Conservation (phyloP, 192 early-diverging fungal species). For the Coemansia sp. region DNA sequence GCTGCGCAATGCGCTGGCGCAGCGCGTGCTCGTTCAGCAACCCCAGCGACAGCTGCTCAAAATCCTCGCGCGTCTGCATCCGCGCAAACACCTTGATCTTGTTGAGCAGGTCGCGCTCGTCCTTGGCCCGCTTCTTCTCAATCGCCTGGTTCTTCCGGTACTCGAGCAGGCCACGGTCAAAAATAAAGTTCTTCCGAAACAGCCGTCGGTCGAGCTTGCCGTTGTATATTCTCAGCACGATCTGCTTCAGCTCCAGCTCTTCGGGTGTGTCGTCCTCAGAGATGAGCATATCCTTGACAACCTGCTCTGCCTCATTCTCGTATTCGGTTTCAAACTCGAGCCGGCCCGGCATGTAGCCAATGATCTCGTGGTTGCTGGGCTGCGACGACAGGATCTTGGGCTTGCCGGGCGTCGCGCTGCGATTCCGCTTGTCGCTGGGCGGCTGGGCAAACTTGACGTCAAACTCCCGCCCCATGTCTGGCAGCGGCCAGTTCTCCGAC, state of each 20-base stretch:
- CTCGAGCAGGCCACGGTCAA: slow-evolving; percentile 85
- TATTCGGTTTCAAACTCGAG: slow-evolving; percentile 94
- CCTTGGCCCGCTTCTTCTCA: slow-evolving; percentile 81
- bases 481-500: slow-evolving; percentile 76
- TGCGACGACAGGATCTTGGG: slow-evolving; percentile 70
- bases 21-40: slow-evolving; percentile 67
- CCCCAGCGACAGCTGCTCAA: slow-evolving; percentile 72
- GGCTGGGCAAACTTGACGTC: slow-evolving; percentile 42
- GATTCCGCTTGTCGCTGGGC: slow-evolving; percentile 9
- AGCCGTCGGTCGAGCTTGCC: slow-evolving; percentile 71
- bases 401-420: slow-evolving; percentile 27
- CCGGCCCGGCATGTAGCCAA: slow-evolving; percentile 96
- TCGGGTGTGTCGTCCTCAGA: slow-evolving; percentile 79
- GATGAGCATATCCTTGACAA: slow-evolving; percentile 94
- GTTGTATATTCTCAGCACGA: slow-evolving; percentile 93
- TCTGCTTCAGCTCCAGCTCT: slow-evolving; percentile 84
- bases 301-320: slow-evolving; percentile 92
- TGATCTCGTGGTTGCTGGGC: slow-evolving; percentile 93
- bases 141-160: slow-evolving; percentile 70
- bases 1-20: slow-evolving; percentile 71
- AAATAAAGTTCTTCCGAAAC: slow-evolving; percentile 82
- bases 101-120: slow-evolving; percentile 81
- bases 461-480: slow-evolving; percentile 69
- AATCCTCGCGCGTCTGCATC: slow-evolving; percentile 78
- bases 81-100: slow-evolving; percentile 82